Evolutionary conservation across 2,329 filamentous ascomycete species (phyloP), one percentile per base, ranked within the genome.

Genomic region (Claviceps humidiphila): DNA sequence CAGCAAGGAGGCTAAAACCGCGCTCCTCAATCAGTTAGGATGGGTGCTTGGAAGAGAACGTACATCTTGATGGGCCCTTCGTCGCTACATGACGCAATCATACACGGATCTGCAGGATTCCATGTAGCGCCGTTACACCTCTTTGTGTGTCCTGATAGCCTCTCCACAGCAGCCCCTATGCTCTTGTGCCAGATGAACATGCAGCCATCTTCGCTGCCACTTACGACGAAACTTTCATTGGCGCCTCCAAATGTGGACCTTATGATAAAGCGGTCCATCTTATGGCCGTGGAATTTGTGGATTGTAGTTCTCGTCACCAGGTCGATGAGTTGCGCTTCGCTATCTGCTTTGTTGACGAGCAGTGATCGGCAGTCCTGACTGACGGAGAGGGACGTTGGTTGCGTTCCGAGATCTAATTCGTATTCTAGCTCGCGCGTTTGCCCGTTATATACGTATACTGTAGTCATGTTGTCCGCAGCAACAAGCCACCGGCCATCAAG

Each of bases 131-230:
- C 80, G 64, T 96, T 97, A 57, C 93, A 91, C 38, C 89, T 84
- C 38, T 51, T 51, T 13, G 78, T 76, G 60, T 97, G 91, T 0
- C 83, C 90, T 37, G 81, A 77, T 2, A 97, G 72, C 47, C 80
- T 83, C 62, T 89, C 87, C 5, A 98, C 81, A 1, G 85, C 74
- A 5, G 77, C 74, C 5, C 88, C 89, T 39, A 85, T 88, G 53
- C 83, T 84, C 66, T 89, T 93, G 66, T 95, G 87, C 89, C 90
- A 97, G 55, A 98, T 87, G 64, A 89, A 85, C 43, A 97, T 78
- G 52, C 78, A 76, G 2, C 81, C 81, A 56, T 82, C 80, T 77
- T 96, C 89, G 61, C 89, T 95, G 11, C 93, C 93, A 61, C 87
- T 91, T 30, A 94, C 75, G 9, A 97, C 85, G 66, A 96, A 96